phyloP scores from a whole-genome alignment of 2,329 filamentous ascomycete genomes.

The Leptosphaerulina australis region DNA sequence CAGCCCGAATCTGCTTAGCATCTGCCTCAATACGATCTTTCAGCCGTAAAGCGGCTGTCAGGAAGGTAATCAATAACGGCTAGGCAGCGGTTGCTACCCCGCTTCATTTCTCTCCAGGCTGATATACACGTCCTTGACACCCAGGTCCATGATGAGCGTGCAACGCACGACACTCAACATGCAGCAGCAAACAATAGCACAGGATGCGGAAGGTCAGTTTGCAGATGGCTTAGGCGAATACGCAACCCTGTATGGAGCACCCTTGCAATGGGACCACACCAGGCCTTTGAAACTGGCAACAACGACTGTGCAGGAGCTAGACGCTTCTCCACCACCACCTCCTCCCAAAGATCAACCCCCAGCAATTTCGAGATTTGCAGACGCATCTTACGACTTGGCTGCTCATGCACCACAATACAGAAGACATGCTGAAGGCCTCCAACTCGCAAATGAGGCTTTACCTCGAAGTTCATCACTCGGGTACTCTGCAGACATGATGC shows the following conservation, averaged over 20 bases:
- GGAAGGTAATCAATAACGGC: neutral
- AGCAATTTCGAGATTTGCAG: slow-evolving; percentile 6
- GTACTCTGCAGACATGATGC: slow-evolving; percentile 1
- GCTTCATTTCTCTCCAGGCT: neutral
- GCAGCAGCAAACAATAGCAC: slow-evolving; percentile 1
- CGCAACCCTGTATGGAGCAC: slow-evolving; percentile 7
- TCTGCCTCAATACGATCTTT: neutral
- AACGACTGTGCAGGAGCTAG: slow-evolving; percentile 9
- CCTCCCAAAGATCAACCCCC: neutral
- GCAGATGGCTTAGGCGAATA: slow-evolving; percentile 11
- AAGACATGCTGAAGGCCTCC: slow-evolving; percentile 19
- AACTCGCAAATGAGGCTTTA: slow-evolving; percentile 4
- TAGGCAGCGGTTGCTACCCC: slow-evolving; percentile 5
- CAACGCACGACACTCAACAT: slow-evolving; percentile 6
- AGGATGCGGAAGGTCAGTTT: slow-evolving; percentile 1
- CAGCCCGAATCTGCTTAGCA: neutral
- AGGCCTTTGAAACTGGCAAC: slow-evolving; percentile 4
- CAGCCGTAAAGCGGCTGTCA: slow-evolving; percentile 10
- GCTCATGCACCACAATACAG: slow-evolving; percentile 12
- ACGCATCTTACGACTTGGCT: slow-evolving; percentile 19
- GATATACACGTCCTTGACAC: slow-evolving; percentile 3
- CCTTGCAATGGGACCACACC: slow-evolving; percentile 4
- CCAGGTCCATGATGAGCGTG: neutral
- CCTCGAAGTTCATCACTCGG: slow-evolving; percentile 3
- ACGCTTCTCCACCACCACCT: neutral